A percentile compares a stretch with the other conserved stretches of the same genome.
These are phyloP conservation scores for Coniochaeta sp. DNA, from an alignment of 2,329 filamentous ascomycete genomes.

Conservation along the genomic window DNA sequence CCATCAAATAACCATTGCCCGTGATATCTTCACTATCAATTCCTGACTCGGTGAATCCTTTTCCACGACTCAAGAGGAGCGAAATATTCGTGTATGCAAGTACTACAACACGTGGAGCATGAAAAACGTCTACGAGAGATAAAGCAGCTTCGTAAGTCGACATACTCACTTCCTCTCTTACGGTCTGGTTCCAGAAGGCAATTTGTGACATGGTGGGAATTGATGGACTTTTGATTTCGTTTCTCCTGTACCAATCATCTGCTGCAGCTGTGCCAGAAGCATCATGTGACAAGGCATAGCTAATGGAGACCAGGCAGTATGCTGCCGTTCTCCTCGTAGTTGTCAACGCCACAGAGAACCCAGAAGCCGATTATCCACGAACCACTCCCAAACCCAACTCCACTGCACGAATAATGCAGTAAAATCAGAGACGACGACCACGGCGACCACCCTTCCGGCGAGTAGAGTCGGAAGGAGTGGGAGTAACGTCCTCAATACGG, in stretches of 20 bases:
- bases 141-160: too few relatives aligned
- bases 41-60: too few relatives aligned
- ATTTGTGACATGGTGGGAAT: not conserved
- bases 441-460: slow-evolving; percentile 99
- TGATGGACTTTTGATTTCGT: slow-evolving; percentile 5
- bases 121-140: too few relatives aligned
- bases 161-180: too few relatives aligned
- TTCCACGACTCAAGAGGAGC: too few relatives aligned
- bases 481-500: slow-evolving; percentile 98
- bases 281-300: slow-evolving; percentile 42
- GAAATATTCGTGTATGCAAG: too few relatives aligned
- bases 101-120: too few relatives aligned
- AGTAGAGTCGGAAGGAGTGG: slow-evolving; percentile 97
- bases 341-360: slow-evolving; percentile 60
- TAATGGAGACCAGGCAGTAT: slow-evolving; percentile 56
- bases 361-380: slow-evolving; percentile 24
- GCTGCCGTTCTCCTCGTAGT: slow-evolving; percentile 66
- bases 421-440: slow-evolving; percentile 96
- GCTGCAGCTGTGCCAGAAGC: slow-evolving; percentile 29
- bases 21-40: too few relatives aligned
- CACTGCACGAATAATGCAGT: slow-evolving; percentile 18
- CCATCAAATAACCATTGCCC: not conserved
- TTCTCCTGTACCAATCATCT: slow-evolving; percentile 15
- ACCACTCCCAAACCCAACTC: slow-evolving; percentile 23
- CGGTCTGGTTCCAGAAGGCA: too few relatives aligned